Evolutionary conservation across 805 yeast genomes (phyloP), one percentile per base, ranked within the genome.

Genomic region (Hanseniaspora jakobsenii): DNA sequence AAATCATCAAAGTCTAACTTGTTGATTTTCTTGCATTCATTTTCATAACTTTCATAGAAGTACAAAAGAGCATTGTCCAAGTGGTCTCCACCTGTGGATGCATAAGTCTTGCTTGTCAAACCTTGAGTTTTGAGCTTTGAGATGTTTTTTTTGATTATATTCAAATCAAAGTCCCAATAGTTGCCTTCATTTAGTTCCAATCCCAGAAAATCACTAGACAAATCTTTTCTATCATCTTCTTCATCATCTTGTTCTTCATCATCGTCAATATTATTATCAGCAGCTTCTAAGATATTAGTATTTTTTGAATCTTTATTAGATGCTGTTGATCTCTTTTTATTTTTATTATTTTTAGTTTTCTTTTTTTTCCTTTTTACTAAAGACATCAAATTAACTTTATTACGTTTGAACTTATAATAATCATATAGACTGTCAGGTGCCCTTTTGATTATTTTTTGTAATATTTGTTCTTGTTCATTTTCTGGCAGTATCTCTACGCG

Each of bases 1-100:
- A 91, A 67, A 56, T 86, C 95, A 57, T 89, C 96, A 59, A 85
- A 89, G 60, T 87, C 96, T 12, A 82, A 55, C 16, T 74, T 57
- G 36, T 66, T 64, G 35, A 69, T 58, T 4, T 51, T 55, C 9
- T 41, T 47, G 38, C 85, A 61, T 32, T 62, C 62, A 0, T 55
- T 55, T 52, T 81, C 81, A 57, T 81, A 83, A 18, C 54, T 58
- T 2, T 54, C 49, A 53, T 78, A 84, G 10, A 79, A 55, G 43
- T 55, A 50, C 2, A 56, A 57, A 2, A 70, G 52, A 1, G 65
- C 63, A 10, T 59, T 51, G 14, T 60, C 59, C 47, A 58, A 61
- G 1, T 50, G 50, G 4, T 49, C 36, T 13, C 56, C 57, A 0
- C 46, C 37, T 6, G 46, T 42, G 21, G 48, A 36, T 1, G 40